A percentile compares a stretch with the other conserved stretches of the same genome.
Conservation (phyloP, 208 protist genomes). For the Leishmania mexicana region DNA sequence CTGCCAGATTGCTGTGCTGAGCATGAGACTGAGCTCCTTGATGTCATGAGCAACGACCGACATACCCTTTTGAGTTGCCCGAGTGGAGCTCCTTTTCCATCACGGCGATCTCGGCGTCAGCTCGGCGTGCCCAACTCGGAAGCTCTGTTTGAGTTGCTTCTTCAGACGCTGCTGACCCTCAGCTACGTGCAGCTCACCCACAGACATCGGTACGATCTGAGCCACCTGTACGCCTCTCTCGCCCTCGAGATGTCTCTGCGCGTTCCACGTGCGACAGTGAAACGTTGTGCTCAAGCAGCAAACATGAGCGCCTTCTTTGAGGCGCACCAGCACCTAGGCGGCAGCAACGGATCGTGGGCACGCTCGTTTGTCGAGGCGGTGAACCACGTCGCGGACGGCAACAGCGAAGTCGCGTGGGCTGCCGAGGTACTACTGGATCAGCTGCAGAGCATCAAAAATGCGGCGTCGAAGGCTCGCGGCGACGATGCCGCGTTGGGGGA, state of each 20-base stretch:
- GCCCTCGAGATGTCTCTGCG: constrained; percentile 45
- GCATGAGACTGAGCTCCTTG: constrained; percentile 36
- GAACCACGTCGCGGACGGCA: background rate
- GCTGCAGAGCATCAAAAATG: background rate
- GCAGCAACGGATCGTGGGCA: background rate
- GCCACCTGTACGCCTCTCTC: constrained; percentile 66
- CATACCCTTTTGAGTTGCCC: constrained; percentile 33
- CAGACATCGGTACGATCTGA: constrained; percentile 47
- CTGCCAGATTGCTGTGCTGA: constrained; percentile 42
- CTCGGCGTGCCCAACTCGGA: constrained; percentile 23
- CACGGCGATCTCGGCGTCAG: background rate
- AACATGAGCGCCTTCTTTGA: background rate
- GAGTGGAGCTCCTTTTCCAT: background rate
- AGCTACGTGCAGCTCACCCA: constrained; percentile 68
- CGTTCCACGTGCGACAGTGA: background rate
- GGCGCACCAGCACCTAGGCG: background rate
- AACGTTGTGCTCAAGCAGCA: background rate
- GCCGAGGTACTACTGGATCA: constrained; percentile 2
- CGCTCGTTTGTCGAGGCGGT: constrained; percentile 1
- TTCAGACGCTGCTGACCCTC: constrained; percentile 44
- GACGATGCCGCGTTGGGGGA: background rate
- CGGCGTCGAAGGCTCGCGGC: background rate
- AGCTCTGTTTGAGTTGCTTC: constrained; percentile 34
- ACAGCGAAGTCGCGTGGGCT: constrained; percentile 3
- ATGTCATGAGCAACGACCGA: constrained; percentile 16